Evolutionary conservation across 805 yeast species (phyloP).

Genomic region (Saccharomycopsis capsularis): DNA sequence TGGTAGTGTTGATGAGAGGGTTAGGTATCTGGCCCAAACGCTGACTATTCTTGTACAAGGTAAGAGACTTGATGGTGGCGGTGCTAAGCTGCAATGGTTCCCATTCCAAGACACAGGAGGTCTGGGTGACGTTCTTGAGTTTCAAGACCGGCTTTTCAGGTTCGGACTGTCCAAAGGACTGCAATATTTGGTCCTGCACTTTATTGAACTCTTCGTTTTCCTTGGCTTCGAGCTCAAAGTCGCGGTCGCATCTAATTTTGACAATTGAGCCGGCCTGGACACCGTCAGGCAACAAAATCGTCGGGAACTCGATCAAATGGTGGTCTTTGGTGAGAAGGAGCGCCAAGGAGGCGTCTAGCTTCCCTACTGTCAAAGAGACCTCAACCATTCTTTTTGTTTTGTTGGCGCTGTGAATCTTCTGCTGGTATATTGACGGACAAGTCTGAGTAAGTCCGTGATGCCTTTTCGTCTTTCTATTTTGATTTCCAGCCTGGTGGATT

Average conservation of each 20-base stretch:
- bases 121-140: conserved; percentile 79
- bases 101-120: conserved; percentile 94
- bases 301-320: conserved; percentile 94
- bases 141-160: conserved; percentile 69
- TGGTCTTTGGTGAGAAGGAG: conserved; percentile 84
- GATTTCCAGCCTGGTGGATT: too few species aligned
- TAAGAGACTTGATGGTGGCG: conserved; percentile 66
- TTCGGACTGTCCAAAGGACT: conserved; percentile 61
- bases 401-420: too few species aligned
- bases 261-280: conserved; percentile 90
- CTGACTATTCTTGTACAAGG: conserved; percentile 65
- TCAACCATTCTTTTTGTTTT: conserved; percentile 53
- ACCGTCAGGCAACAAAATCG: conserved; percentile 82
- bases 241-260: conserved; percentile 76
- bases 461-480: too few species aligned
- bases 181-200: conserved; percentile 67
- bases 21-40: conserved; percentile 79
- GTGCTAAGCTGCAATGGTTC: conserved; percentile 80
- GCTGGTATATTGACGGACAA: too few species aligned
- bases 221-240: conserved; percentile 52
- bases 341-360: conserved; percentile 91
- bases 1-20: conserved; percentile 68
- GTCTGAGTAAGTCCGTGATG: too few species aligned
- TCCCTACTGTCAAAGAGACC: conserved; percentile 91
- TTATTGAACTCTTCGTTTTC: conserved; percentile 53